Base-by-base conservation (phyloP, 805 yeast species). In the Pichia sporocuriosa region DNA sequence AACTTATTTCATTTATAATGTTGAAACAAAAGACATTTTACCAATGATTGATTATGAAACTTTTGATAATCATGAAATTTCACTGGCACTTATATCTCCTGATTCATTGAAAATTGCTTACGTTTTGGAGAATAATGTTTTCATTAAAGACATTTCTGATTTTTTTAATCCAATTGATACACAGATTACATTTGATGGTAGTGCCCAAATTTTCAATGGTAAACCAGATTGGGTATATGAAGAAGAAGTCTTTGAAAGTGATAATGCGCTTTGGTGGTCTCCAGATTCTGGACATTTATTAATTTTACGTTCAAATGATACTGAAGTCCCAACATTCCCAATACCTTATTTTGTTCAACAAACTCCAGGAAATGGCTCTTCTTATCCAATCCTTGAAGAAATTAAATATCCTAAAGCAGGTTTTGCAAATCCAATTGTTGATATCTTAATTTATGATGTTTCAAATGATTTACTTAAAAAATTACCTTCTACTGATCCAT, bases 171-270 rank as follows among this genome's bases (percentile, higher is more conserved):
- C 57, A 16, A 49, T 64, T 0, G 52, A 65, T 0, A 63, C 53
- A 5, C 80, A 77, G 48, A 62, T 84, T 12, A 84, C 96, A 0
- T 45, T 46, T 31, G 93, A 84, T 54, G 95, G 95, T 13, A 78
- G 79, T 26, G 70, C 67, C 1, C 70, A 76, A 48, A 67, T 85
- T 7, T 86, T 87, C 62, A 83, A 88, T 56, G 96, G 96, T 2
- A 80, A 81, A 46, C 94, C 96, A 0, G 96, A 87, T 56, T 87
- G 96, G 96, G 94, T 86, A 7, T 87, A 87, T 52, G 96, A 88
- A 56, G 96, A 87, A 51, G 96, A 87, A 60, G 93, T 87, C 1
- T 71, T 84, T 40, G 77, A 75, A 27, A 72, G 75, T 20, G 87
- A 81, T 51, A 62, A 70, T 19, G 85, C 89, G 0, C 50, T 86